A percentile compares a stretch with the other conserved stretches of the same genome.
Evolutionary conservation across 495 filamentous ascomycete species (phyloP).

Genomic region (Chaetomium fimeti): DNA sequence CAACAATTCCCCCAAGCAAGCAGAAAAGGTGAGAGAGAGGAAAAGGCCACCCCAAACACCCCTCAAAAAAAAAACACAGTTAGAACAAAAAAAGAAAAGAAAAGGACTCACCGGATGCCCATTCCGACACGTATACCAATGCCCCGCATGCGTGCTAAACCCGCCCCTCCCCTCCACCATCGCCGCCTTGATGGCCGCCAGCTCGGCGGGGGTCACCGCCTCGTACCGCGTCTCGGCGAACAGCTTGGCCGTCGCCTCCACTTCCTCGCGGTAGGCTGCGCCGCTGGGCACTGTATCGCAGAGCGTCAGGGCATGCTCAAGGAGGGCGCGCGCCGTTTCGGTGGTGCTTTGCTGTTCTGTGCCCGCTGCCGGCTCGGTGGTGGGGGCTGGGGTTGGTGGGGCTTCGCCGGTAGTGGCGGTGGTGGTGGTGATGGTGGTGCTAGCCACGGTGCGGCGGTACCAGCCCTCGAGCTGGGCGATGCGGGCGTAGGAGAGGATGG

Average conservation of each 20-base stretch:
- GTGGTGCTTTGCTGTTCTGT: no score
- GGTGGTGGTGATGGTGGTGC: not conserved
- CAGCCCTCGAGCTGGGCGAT: conserved; percentile 16
- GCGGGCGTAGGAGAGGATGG: conserved; percentile 24
- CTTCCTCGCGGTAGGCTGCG: conserved; percentile 20
- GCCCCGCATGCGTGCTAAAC: conserved; percentile 36
- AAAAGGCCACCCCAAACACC: not conserved
- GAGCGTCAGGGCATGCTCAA: conserved; percentile 22
- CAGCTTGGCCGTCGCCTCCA: conserved; percentile 25
- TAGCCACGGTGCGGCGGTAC: not conserved
- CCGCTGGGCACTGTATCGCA: conserved; percentile 28
- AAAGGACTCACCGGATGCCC: conserved; percentile 37
- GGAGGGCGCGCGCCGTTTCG: conserved; percentile 11
- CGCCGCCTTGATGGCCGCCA: conserved; percentile 32
- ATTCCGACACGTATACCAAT: conserved; percentile 40
- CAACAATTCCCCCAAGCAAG: not conserved
- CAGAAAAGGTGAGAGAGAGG: not conserved
- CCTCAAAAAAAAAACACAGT: not conserved
- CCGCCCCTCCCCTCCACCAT: conserved; percentile 36
- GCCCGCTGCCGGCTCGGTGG: not conserved
- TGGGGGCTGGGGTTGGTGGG: not conserved
- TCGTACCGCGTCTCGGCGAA: conserved; percentile 29
- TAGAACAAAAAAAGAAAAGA: not conserved
- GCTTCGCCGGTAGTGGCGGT: not conserved
- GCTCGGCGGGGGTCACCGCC: conserved; percentile 34